Evolutionary conservation across 1,284 basidiomycete genomes (phyloP).

Genomic region (Ceratobasidium sp.): DNA sequence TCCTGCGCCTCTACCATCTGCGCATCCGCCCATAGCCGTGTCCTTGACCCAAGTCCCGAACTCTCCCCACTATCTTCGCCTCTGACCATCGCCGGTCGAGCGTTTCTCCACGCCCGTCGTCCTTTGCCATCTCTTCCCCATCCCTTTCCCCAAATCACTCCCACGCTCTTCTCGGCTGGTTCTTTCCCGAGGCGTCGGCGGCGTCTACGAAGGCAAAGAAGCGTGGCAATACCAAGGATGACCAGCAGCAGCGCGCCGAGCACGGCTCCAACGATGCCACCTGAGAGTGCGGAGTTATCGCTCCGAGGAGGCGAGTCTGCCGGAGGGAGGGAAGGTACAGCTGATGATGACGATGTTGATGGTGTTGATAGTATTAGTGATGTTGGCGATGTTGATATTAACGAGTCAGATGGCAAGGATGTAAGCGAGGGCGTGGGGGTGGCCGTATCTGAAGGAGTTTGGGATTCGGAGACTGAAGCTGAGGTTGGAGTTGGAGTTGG

Average conservation of each 20-base stretch:
- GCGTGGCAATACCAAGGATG: conserved; percentile 23
- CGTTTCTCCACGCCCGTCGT: neutral
- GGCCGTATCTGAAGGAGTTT: neutral
- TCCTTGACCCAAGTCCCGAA: neutral
- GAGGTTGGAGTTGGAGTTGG: neutral
- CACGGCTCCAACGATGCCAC: conserved; percentile 27
- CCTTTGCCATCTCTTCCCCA: conserved; percentile 32
- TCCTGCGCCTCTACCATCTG: neutral
- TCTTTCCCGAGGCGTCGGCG: conserved; percentile 16
- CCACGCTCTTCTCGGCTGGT: conserved; percentile 6
- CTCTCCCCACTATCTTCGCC: conserved; percentile 1
- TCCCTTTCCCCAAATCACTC: conserved; percentile 37
- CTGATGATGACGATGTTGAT: neutral
- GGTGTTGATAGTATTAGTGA: neutral
- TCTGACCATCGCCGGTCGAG: neutral
- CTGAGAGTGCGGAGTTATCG: conserved; percentile 12
- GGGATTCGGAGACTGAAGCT: neutral
- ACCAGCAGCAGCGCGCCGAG: conserved; percentile 6
- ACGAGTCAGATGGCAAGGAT: neutral
- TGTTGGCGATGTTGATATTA: neutral
- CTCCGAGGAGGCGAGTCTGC: neutral
- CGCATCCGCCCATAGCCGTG: neutral
- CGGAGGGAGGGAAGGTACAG: neutral
- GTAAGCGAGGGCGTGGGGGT: neutral
- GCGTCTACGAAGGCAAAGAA: conserved; percentile 23